Conservation (phyloP, 345 rosid species). For the Aethionema arabicum region DNA sequence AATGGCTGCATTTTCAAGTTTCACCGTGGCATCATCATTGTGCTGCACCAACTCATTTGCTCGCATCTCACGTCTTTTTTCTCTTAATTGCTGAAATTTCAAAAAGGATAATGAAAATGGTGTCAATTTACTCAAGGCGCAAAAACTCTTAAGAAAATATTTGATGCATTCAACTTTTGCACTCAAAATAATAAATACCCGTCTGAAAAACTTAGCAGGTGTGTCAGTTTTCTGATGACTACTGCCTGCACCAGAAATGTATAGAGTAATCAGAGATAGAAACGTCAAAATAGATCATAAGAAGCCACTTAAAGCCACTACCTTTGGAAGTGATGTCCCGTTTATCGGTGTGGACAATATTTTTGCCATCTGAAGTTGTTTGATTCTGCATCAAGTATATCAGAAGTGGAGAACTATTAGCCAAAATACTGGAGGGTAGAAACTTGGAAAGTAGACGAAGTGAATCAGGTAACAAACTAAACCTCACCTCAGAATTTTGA, state of each 20-base stretch:
- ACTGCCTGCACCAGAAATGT: constrained; percentile 43
- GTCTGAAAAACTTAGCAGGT: constrained; percentile 66
- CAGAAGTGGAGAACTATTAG: constrained; percentile 35
- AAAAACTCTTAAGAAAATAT: not conserved
- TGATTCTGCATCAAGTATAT: constrained; percentile 42
- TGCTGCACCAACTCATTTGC: constrained; percentile 68
- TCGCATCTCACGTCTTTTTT: constrained; percentile 73
- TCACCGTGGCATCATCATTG: constrained; percentile 67
- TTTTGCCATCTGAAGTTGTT: constrained; percentile 36
- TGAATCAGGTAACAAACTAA: not conserved
- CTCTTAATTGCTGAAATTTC: constrained; percentile 80
- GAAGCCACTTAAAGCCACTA: constrained; percentile 26
- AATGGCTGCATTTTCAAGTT: constrained; percentile 92
- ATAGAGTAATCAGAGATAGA: constrained; percentile 30
- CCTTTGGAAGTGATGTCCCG: constrained; percentile 40
- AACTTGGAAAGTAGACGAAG: not conserved
- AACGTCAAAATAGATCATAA: not conserved
- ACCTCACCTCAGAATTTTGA: constrained; percentile 52
- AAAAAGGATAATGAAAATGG: constrained; percentile 3
- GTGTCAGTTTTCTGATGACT: constrained; percentile 50
- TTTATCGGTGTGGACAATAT: constrained; percentile 44
- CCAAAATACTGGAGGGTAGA: constrained; percentile 2
- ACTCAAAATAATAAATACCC: constrained; percentile 49
- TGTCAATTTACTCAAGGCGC: constrained; percentile 3
- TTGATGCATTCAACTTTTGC: constrained; percentile 4